Base-by-base conservation (phyloP, 2,329 filamentous ascomycete genomes). In the Aureobasidium sp. region DNA sequence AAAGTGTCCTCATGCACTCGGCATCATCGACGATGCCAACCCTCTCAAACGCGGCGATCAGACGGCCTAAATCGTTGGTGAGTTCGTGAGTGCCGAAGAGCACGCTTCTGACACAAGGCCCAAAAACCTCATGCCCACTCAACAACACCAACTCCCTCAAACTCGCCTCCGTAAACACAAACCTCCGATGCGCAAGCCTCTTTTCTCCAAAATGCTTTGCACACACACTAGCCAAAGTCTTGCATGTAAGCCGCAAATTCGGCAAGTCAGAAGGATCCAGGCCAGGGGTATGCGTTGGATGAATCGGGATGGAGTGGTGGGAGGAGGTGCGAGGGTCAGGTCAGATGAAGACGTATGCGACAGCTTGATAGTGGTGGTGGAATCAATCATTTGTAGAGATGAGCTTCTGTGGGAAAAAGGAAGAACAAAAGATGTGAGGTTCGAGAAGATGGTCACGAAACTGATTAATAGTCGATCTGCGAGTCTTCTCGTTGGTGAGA, bases 171-270 rank as follows among this genome's bases (percentile, higher is more conserved):
- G 41, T 45, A 11, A 45, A 34, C 10, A 45, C 34, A 16, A 45
- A 45, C n/a, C 41, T 27, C 1, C 41, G 29, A 6, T 34, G 41
- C 0, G 41, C 41, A 5, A 45, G 41, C 24, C 41, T 16, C 19
- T 45, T 44, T 11, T 45, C 41, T 1, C 41, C 41, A 11, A 34
- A 45, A 7, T 34, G 41, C 27, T 45, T 24, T 4, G 17, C 27
- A 2, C 27, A 10, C 2, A 45, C 27, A 16, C 34, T 34, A 17
- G 17, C 17, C 17, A 45, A 6, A 2, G 17, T 45, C 19, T 32
- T 45, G 41, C 41, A 45, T 11, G 29, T 45, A 2, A 45, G 27
- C 4, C 41, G 41, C 12, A 45, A 45, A 14, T 45, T 45, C n/a
- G 41, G 41, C 19, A 45, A 5, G 8, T 17, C 29, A 24, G 44